Conservation (phyloP, 331 rosid species). For the Prunus yedoensis region DNA sequence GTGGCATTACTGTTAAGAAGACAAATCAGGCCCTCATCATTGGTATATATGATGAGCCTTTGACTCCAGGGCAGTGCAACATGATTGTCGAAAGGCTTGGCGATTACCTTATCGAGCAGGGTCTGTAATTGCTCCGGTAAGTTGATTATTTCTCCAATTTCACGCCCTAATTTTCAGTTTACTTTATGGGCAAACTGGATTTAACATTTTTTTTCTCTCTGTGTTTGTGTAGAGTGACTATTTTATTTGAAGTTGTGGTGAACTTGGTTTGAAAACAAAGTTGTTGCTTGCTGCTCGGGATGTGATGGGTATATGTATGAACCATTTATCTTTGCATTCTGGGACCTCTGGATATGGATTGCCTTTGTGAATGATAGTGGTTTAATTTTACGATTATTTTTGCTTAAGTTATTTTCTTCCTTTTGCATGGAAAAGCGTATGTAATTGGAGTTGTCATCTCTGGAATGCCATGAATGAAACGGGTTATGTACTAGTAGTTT, state of each 20-base stretch:
- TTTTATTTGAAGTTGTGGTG: constrained; percentile 5
- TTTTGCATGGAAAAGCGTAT: background rate
- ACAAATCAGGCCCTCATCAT: constrained; percentile 39
- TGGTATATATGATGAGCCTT: constrained; percentile 40
- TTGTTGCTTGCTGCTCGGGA: constrained; percentile 24
- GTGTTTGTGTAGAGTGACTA: background rate
- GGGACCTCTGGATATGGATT: constrained; percentile 17
- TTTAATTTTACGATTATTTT: background rate
- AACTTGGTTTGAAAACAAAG: constrained; percentile 26
- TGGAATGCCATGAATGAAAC: background rate
- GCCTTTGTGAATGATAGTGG: constrained; percentile 26
- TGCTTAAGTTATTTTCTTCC: too few relatives aligned
- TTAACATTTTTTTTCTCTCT: background rate
- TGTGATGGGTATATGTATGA: constrained; percentile 19
- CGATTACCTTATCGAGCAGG: constrained; percentile 46
- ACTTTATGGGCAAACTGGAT: background rate
- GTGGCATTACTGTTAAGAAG: constrained; percentile 42
- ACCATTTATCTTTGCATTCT: constrained; percentile 15
- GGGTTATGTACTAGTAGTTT: background rate
- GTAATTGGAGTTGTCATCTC: background rate
- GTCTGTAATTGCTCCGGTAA: constrained; percentile 24
- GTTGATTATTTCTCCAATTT: background rate
- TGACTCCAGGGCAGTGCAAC: constrained; percentile 51
- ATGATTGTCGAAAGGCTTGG: constrained; percentile 48
- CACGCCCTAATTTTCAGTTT: background rate